These are phyloP conservation scores for Pythium insidiosum DNA, from an alignment of 352 stramenopile genomes.

Conservation along the genomic window DNA sequence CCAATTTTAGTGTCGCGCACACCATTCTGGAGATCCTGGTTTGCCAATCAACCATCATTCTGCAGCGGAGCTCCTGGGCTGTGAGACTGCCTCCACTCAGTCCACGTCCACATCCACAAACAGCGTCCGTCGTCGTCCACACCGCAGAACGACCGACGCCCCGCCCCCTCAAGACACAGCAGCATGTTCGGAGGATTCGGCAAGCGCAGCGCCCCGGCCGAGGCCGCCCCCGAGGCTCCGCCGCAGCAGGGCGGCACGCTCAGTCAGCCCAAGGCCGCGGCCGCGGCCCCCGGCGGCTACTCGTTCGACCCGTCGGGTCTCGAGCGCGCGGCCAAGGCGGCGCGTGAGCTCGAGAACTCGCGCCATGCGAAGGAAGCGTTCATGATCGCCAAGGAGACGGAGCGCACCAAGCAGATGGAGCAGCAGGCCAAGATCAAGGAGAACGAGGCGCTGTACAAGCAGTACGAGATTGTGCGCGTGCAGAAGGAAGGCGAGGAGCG, in stretches of 20 bases:
- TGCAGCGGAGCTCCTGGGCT: too few species aligned
- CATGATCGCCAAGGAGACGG: constrained; percentile 93
- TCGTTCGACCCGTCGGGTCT: constrained; percentile 95
- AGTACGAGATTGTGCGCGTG: constrained; percentile 92
- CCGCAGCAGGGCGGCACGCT: constrained; percentile 17
- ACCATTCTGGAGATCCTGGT: too few species aligned
- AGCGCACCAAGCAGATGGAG: constrained; percentile 93
- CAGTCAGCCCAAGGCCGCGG: constrained; percentile 20
- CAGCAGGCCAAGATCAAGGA: constrained; percentile 89
- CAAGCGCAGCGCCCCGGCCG: constrained; percentile 23
- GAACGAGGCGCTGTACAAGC: constrained; percentile 89
- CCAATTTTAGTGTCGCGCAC: too few species aligned
- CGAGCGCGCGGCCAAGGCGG: constrained; percentile 96
- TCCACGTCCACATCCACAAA: too few species aligned
- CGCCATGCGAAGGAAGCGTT: constrained; percentile 92
- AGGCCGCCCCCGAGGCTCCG: constrained; percentile 17
- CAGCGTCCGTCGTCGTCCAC: too few species aligned
- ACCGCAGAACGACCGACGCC: too few species aligned
- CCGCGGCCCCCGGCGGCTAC: constrained; percentile 41
- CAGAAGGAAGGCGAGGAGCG: constrained; percentile 95
- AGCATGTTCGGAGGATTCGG: constrained; percentile 71
- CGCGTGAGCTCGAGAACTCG: constrained; percentile 94
- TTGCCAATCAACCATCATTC: too few species aligned
- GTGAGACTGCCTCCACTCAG: too few species aligned
- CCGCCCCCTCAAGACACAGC: not conserved